phyloP scores from a whole-genome alignment of 306 rosid genomes.

The Astragalus membranaceus region DNA sequence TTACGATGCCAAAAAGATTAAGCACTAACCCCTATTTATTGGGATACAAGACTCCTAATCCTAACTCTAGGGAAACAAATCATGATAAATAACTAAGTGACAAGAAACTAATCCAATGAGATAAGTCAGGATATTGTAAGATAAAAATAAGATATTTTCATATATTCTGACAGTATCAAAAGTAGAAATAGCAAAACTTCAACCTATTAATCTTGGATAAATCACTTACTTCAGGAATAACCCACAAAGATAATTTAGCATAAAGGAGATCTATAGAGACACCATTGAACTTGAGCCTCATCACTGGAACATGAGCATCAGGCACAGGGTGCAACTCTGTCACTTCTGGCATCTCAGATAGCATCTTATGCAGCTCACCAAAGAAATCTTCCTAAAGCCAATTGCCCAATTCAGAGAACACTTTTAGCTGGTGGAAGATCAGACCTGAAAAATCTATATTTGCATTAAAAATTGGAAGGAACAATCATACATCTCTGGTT shows the following conservation, averaged over 20 bases:
- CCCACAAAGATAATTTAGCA: constrained; percentile 80
- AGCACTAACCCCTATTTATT: no score
- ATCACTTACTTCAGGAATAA: constrained; percentile 81
- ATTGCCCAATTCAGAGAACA: constrained; percentile 25
- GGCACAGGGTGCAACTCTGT: constrained; percentile 93
- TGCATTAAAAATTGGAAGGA: constrained; percentile 6
- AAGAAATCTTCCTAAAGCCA: constrained; percentile 81
- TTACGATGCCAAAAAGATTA: no score
- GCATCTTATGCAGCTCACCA: constrained; percentile 68
- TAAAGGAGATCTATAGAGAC: constrained; percentile 91
- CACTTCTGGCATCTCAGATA: constrained; percentile 86
- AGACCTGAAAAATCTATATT: neutral
- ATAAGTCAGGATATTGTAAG: no score
- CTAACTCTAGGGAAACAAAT: no score
- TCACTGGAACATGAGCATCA: constrained; percentile 89
- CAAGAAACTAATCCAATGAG: no score
- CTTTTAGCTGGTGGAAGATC: neutral
- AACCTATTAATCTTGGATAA: neutral
- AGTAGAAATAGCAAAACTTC: neutral
- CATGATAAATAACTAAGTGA: no score
- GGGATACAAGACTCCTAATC: no score
- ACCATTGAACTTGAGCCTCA: constrained; percentile 68
- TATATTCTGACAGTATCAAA: neutral
- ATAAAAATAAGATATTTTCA: no score
- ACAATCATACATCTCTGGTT: constrained; percentile 65